Evolutionary conservation across 352 stramenopile genomes (phyloP), one percentile per base, ranked within the genome.

Genomic region (Aphanomyces cochlioides): DNA sequence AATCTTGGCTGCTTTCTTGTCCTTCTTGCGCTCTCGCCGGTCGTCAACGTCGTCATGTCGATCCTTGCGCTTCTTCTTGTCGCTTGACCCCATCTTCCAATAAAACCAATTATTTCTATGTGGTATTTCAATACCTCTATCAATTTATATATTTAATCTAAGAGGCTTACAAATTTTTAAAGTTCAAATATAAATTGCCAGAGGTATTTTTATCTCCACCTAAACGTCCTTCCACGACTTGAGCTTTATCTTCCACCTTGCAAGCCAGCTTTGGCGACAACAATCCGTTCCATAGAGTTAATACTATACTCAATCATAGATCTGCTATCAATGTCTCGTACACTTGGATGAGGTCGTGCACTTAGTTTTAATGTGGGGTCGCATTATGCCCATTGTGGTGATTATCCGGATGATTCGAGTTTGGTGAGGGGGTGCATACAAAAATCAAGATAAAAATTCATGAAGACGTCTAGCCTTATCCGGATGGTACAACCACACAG

Each of bases 1-100:
- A 72, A 95, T 76, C 63, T 93, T 93, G 48, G 84, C 77, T 5
- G 85, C 79, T 54, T 88, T 83, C 73, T 90, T 90, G 66, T 78
- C 80, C 72, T 84, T 78, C 56, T 82, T 87, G 53, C 82, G 84
- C 74, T 79, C 75, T 7, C 47, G 50, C 40, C 84, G 87, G 66
- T 73, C 66, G 41, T 80, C 66, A 0, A 79, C 78, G n/a, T 73
- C 43, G 38, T 61, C 47, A 43, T 53, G 19, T 15, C 38, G 37
- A 47, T 69, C 63, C n/a, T 17, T 36, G 13, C 43, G 12, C 17
- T 61, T 12, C 43, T 50, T 50, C 43, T 50, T 50, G 10, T 50
- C 43, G 17, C 43, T 50, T 50, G 43, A 12, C 43, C 43, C 43
- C 43, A 50, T n/a, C 10, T 50, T n/a, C 43, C 43, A 50, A 50